These are phyloP conservation scores for Lathyrus oleraceus DNA, from an alignment of 306 rosid genomes.

Conservation along the genomic window DNA sequence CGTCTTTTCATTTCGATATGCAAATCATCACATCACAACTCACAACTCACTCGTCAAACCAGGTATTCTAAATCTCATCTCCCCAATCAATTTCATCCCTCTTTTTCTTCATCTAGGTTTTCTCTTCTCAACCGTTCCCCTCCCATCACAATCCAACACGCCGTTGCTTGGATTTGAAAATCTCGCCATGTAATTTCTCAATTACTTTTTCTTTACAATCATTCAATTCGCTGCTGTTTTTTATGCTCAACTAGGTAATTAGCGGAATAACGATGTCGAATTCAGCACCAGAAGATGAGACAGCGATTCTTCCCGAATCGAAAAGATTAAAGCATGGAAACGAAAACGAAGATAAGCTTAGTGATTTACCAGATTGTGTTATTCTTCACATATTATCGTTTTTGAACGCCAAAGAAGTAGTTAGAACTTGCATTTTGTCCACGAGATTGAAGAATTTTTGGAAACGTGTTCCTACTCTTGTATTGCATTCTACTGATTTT, in stretches of 20 bases:
- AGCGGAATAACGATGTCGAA: background rate
- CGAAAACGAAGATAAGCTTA: slow-evolving; percentile 10
- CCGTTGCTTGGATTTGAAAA: too few species aligned
- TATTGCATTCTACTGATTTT: slow-evolving; percentile 17
- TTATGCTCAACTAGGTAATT: background rate
- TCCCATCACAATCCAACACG: background rate
- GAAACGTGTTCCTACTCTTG: slow-evolving; percentile 19
- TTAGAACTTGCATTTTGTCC: slow-evolving; percentile 35
- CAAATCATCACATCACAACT: background rate
- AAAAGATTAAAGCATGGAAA: background rate
- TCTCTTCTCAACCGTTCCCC: background rate
- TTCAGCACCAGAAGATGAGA: background rate
- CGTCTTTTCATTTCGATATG: background rate
- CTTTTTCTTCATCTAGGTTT: background rate
- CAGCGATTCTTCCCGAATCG: background rate
- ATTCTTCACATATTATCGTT: slow-evolving; percentile 32
- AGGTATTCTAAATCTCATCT: background rate
- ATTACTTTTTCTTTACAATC: background rate
- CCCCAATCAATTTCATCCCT: background rate
- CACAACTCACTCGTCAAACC: background rate
- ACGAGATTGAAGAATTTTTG: slow-evolving; percentile 23
- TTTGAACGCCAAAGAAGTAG: slow-evolving; percentile 20
- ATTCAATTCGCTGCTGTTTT: background rate
- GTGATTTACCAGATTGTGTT: slow-evolving; percentile 34
- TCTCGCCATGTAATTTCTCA: background rate